phyloP scores from a whole-genome alignment of 768 basidiomycete genomes.

The Kwoniella mangroviensis region DNA sequence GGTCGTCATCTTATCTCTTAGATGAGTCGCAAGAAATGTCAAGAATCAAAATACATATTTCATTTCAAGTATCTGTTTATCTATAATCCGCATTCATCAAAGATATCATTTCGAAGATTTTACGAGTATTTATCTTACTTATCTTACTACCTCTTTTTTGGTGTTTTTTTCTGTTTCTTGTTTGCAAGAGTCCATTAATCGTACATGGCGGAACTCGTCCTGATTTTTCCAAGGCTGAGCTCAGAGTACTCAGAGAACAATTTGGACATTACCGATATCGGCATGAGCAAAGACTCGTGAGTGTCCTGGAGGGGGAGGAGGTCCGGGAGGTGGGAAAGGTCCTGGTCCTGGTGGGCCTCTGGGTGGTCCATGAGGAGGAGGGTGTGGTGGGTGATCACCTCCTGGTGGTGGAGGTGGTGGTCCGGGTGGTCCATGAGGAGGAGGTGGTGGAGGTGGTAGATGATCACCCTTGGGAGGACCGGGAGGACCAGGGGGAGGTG shows the following conservation, averaged over 20 bases:
- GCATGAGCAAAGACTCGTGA: slow-evolving; percentile 36
- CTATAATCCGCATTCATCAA: no score
- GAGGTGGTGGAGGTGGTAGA: slow-evolving; percentile 17
- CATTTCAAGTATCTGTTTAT: no score
- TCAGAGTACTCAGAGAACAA: slow-evolving; percentile 34
- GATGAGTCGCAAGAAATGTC: no score
- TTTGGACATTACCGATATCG: slow-evolving; percentile 35
- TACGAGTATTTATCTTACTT: no score
- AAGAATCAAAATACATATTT: no score
- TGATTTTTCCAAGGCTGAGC: neutral
- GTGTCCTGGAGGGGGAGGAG: slow-evolving; percentile 30
- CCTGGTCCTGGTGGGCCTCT: slow-evolving; percentile 18
- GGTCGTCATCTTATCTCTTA: no score
- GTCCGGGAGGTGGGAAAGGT: slow-evolving; percentile 15
- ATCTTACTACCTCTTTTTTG: no score
- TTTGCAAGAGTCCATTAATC: no score
- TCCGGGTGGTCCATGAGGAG: slow-evolving; percentile 1
- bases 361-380: slow-evolving; percentile 10
- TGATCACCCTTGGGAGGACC: slow-evolving; percentile 10
- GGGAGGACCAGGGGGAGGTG: slow-evolving; percentile 9
- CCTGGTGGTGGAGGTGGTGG: slow-evolving; percentile 11
- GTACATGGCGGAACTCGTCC: no score
- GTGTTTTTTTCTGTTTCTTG: no score
- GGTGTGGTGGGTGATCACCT: neutral
- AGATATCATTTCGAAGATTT: no score